Evolutionary conservation across 2,329 filamentous ascomycete species (phyloP), one percentile per base, ranked within the genome.

Genomic region (Fusarium ambrosium): DNA sequence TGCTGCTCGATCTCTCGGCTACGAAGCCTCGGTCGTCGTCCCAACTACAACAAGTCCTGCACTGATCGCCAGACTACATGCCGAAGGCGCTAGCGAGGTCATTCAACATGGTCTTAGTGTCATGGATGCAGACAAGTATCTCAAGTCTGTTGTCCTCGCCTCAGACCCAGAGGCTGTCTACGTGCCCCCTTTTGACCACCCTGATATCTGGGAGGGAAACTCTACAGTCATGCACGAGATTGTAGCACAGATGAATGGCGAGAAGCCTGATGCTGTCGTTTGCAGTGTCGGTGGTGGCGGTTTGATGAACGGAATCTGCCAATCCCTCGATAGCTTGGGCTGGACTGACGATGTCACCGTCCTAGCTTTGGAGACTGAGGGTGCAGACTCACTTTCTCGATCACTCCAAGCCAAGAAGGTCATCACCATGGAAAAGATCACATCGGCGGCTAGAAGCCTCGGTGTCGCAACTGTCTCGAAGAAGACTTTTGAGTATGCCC

Each of bases 201-300:
- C 86, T 1, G 89, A 91, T 68, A 87, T 93, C 74, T 93, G 92
- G 92, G 83, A 87, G n/a, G 92, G 92, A 6, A 88, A 91, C 75
- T 83, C 86, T 4, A 89, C 86, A 7, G 80, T 93, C 39, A 85
- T 92, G 62, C 85, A 88, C 37, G 85, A 87, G 76, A 77, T 86
- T 29, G 75, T 76, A 13, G 58, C 36, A 4, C 85, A 87, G 69
- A 72, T 86, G 61, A 91, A 87, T 66, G 92, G 95, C 34, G 92
- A 93, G 6, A 73, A 73, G 18, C 86, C 92, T 4, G 91, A 94
- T 77, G 92, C 89, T 2, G 85, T 97, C 6, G 87, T 95, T 45
- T 95, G 93, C 81, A 92, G 88, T 69, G 93, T 95, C 41, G 94
- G 94, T 6, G 94, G 94, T n/a, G 94, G 94, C 13, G 94, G 94